A percentile compares a stretch with the other conserved stretches of the same genome.
Conservation (phyloP, 352 stramenopile genomes). For the Pythium phragmitis region DNA sequence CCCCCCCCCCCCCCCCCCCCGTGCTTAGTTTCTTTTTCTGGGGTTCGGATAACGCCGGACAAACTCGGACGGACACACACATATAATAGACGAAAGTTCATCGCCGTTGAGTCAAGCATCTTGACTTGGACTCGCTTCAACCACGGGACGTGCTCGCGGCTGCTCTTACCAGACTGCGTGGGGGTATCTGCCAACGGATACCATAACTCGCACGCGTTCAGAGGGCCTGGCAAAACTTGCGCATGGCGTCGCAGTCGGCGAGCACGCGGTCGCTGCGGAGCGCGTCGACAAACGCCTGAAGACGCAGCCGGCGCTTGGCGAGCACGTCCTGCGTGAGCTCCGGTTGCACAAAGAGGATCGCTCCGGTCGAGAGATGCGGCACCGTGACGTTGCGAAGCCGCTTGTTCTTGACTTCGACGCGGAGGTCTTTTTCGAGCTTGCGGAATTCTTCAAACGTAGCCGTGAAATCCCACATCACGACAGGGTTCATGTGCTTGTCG, state of each 20-base stretch:
- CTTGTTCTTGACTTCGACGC: conserved; percentile 63
- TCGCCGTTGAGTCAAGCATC: too few species aligned
- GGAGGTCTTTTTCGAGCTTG: conserved; percentile 63
- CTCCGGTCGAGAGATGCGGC: conserved; percentile 62
- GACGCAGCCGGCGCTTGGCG: conserved; percentile 44
- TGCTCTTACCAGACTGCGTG: background rate
- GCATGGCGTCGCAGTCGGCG: conserved; percentile 44
- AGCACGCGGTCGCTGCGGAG: conserved; percentile 49
- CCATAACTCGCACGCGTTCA: background rate
- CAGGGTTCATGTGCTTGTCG: conserved; percentile 85
- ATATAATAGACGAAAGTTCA: too few species aligned
- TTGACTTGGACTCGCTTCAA: too few species aligned
- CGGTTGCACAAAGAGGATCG: conserved; percentile 65
- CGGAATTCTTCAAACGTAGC: conserved; percentile 79
- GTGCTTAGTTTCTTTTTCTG: too few species aligned
- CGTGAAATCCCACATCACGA: conserved; percentile 84
- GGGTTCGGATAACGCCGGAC: too few species aligned
- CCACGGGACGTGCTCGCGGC: too few species aligned
- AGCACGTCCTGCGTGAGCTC: conserved; percentile 71
- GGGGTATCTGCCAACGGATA: background rate
- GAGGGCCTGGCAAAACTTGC: conserved; percentile 71
- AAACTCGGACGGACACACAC: too few species aligned
- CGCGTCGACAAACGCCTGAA: conserved; percentile 68
- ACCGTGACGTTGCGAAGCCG: conserved; percentile 44
- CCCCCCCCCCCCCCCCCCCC: too few species aligned